Conservation (phyloP, 192 early-diverging fungal genomes). For the Chytriomyces sp. region DNA sequence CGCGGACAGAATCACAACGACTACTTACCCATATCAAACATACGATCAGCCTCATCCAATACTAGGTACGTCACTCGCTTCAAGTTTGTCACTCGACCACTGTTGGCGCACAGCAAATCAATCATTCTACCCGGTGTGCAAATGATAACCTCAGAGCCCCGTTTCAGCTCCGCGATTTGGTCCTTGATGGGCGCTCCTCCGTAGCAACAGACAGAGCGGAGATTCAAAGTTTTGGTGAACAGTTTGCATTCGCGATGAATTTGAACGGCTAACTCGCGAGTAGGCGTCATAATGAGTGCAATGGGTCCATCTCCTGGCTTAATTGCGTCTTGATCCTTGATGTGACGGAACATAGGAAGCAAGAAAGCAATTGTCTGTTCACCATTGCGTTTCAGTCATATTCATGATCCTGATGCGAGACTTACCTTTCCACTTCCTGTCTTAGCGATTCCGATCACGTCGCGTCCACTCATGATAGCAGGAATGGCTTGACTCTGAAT, state of each 20-base stretch:
- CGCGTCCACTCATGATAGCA: constrained; percentile 92
- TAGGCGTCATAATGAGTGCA: constrained; percentile 74
- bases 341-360: constrained; percentile 89
- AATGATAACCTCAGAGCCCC: constrained; percentile 71
- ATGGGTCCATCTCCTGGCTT: constrained; percentile 56
- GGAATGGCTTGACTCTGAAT: constrained; percentile 95
- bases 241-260: constrained; percentile 89
- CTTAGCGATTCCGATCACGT: constrained; percentile 95
- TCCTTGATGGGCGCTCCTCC: constrained; percentile 74
- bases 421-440: constrained; percentile 84
- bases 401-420: too few relatives aligned
- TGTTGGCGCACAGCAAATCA: constrained; percentile 86
- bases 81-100: constrained; percentile 80
- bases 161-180: constrained; percentile 64
- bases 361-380: constrained; percentile 92
- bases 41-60: constrained; percentile 95
- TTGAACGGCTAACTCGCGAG: constrained; percentile 75
- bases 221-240: constrained; percentile 84
- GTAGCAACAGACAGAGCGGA: constrained; percentile 90
- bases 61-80: constrained; percentile 90
- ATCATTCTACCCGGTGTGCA: constrained; percentile 95
- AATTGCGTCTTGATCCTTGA: constrained; percentile 48
- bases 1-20: too few relatives aligned
- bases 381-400: too few relatives aligned
- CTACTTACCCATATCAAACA: constrained; percentile 88